Evolutionary conservation across 1,139 yeast genomes (phyloP).

Genomic region (Debaryomycetaceae sp.): DNA sequence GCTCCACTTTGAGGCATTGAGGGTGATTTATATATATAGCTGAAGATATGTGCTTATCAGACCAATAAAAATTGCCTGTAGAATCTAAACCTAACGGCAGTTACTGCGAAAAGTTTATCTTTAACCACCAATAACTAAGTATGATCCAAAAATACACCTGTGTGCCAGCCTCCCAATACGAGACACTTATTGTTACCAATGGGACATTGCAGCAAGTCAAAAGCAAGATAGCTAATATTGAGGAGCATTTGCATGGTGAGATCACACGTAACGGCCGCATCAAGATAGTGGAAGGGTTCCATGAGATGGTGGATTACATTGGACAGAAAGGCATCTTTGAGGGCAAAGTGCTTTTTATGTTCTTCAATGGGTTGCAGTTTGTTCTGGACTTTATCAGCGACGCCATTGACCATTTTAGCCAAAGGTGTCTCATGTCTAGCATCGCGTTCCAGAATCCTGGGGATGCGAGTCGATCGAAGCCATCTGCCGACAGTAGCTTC

Average conservation of each 20-base stretch:
- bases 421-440: not conserved
- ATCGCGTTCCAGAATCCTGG: not conserved
- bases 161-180: slow-evolving; percentile 32
- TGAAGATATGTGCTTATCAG: not conserved
- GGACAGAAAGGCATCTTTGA: slow-evolving; percentile 15
- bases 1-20: not conserved
- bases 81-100: not conserved
- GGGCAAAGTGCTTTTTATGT: slow-evolving; percentile 39
- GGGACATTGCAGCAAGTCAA: slow-evolving; percentile 34
- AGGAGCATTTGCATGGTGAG: slow-evolving; percentile 22
- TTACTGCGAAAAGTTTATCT: not conserved
- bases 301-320: slow-evolving; percentile 19
- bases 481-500: not conserved
- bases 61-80: not conserved
- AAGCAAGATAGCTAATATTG: slow-evolving; percentile 22
- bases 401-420: slow-evolving; percentile 22
- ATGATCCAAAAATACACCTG: slow-evolving; percentile 40
- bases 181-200: slow-evolving; percentile 34
- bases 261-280: slow-evolving; percentile 25
- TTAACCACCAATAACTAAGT: not conserved
- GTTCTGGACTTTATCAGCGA: slow-evolving; percentile 28
- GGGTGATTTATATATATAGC: not conserved
- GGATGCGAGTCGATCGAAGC: not conserved
- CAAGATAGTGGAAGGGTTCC: slow-evolving; percentile 26
- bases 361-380: slow-evolving; percentile 35